Base-by-base conservation (phyloP, 1,139 yeast species). In the Ashbya aceris region DNA sequence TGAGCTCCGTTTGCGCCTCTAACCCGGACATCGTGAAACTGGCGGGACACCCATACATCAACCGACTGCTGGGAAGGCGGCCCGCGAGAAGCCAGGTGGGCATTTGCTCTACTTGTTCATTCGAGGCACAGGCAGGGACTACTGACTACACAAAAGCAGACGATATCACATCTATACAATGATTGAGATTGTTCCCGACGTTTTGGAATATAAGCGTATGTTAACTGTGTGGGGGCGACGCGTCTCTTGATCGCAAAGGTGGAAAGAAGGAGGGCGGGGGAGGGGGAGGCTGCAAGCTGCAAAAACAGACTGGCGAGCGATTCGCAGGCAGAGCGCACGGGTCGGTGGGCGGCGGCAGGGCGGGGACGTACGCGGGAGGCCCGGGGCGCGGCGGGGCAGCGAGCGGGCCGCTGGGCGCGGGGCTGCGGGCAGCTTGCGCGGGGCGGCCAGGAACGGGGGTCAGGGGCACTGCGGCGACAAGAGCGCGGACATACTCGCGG, bases 171-270 rank as follows among this genome's bases (percentile, higher is more conserved):
- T 17, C 23, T 7, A 27, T 30, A 36, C 31, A 30, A 43, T 46
- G 46, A 43, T 62, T 41, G 64, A 57, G 39, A 65, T 66, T 43
- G 51, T 57, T 27, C 70, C 70, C 40, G 62, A 58, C 43, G 55
- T 64, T 33, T 50, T 66, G 55, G 89, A 81, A 66, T 84, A 83
- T 64, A 74, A 76, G 59, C 82, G 93, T 83, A 77, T 62, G 91
- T 79, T 27, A 30, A 12, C 35, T 14, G 32, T 27, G 34, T 38
- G 44, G 23, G 23, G 23, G 23, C 23, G 23, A 17, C 23, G 23
- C 23, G 23, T 17, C 23, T 17, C 23, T 17, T 17, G 23, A 17
- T 17, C 23, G 23, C 23, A 17, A 35, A 29, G 20, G 38, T 36
- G 29, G 11, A 14, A 5, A 31, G 32, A 36, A 12, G 17, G 28